These are phyloP conservation scores for Eremothecium coryli DNA, from an alignment of 1,139 yeast species.

Conservation along the genomic window DNA sequence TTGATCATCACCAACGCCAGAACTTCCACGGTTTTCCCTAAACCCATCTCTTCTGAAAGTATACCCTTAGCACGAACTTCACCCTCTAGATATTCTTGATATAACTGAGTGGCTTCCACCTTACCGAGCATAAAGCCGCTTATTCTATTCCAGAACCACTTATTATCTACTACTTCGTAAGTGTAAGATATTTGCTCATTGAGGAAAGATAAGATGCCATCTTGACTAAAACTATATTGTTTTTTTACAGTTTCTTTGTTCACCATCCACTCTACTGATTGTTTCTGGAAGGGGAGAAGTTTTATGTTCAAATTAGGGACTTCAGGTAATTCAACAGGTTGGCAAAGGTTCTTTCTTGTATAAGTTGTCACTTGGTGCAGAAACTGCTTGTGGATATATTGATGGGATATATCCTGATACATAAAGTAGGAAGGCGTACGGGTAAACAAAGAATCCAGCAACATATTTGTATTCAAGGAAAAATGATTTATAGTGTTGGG, in stretches of 20 bases:
- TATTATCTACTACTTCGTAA: slow-evolving; percentile 15
- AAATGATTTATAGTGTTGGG: slow-evolving; percentile 16
- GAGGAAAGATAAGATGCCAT: slow-evolving; percentile 14
- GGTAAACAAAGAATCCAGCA: slow-evolving; percentile 11
- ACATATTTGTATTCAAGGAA: slow-evolving; percentile 11
- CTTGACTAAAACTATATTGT: not conserved
- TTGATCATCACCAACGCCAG: slow-evolving; percentile 56
- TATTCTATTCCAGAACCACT: slow-evolving; percentile 27
- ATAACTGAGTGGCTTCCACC: slow-evolving; percentile 12
- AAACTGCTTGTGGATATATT: slow-evolving; percentile 19
- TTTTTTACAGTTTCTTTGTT: slow-evolving; percentile 16
- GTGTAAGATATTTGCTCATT: slow-evolving; percentile 25
- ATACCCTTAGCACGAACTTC: slow-evolving; percentile 49
- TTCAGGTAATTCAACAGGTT: slow-evolving; percentile 2
- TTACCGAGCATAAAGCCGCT: slow-evolving; percentile 23
- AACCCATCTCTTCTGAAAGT: slow-evolving; percentile 90
- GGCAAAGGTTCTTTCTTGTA: slow-evolving; percentile 14
- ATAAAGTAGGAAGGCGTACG: slow-evolving; percentile 6
- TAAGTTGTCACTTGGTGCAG: slow-evolving; percentile 17
- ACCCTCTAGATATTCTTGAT: slow-evolving; percentile 7
- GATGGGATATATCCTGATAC: slow-evolving; percentile 7
- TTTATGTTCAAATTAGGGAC: slow-evolving; percentile 5
- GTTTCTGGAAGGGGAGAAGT: slow-evolving; percentile 26
- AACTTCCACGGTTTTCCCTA: slow-evolving; percentile 87
- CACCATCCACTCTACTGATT: slow-evolving; percentile 29